These are phyloP conservation scores for Fraxinus nigra DNA, from an alignment of 305 asterid genomes.

Conservation along the genomic window DNA sequence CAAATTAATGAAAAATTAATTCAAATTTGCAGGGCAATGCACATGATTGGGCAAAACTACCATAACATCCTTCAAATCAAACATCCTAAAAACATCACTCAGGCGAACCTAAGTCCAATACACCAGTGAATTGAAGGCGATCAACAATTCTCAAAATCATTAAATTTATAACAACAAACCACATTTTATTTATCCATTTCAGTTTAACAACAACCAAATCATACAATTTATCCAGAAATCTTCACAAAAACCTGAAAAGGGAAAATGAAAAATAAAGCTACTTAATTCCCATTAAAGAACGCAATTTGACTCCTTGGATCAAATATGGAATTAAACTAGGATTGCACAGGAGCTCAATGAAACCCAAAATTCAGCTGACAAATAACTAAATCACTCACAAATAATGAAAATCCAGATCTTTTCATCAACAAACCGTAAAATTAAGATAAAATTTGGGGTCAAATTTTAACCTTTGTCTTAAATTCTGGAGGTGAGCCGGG, in stretches of 20 bases:
- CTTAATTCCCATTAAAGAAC: constrained; percentile 17
- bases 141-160: neutral
- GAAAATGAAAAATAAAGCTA: neutral
- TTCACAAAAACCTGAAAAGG: neutral
- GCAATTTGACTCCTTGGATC: constrained; percentile 27
- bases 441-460: constrained; percentile 25
- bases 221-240: constrained; percentile 6
- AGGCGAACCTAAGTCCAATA: neutral
- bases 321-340: constrained; percentile 23
- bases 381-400: constrained; percentile 3
- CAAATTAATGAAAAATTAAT: neutral
- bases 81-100: constrained; percentile 10
- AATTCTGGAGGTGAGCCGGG: constrained; percentile 28
- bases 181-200: neutral
- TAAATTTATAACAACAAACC: constrained; percentile 1
- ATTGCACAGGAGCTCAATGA: constrained; percentile 19
- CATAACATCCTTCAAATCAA: constrained; percentile 14
- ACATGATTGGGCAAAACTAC: neutral
- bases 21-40: neutral
- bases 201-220: neutral
- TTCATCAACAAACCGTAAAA: constrained; percentile 24
- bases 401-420: constrained; percentile 30
- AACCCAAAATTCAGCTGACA: constrained; percentile 22
- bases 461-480: constrained; percentile 39
- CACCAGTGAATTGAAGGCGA: neutral